Base-by-base conservation (phyloP, 78 protist genomes). In the Planoprotostelium fungivorum region DNA sequence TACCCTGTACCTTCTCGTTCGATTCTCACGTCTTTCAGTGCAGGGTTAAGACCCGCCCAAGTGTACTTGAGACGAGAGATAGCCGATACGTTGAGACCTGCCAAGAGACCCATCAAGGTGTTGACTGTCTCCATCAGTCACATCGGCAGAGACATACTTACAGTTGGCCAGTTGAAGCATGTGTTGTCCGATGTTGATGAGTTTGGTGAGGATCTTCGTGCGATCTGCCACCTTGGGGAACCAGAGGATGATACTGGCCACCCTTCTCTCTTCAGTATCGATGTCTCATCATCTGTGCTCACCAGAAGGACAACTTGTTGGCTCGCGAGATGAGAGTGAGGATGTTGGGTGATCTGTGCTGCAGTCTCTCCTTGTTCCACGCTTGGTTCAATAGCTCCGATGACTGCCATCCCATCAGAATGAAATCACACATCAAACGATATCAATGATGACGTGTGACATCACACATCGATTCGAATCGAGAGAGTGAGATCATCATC, bases 311-410 rank as follows among this genome's bases (percentile, higher is more conserved):
- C 84, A 94, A 87, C 5, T 37, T 35, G 89, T 95, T 95, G 96
- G 93, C 93, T 73, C 96, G 94, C 29, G 83, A 86, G 84, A 91
- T 91, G 89, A 93, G 86, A 28, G 37, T 83, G 25, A 95, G 86
- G 0, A 93, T 92, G 35, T 95, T 95, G 38, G 93, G 95, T 31
- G 97, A 91, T 51, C 94, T 63, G 29, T 89, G 89, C n/a, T 86
- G 85, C 35, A 88, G 28, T 37, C 94, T 93, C 36, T 93, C 34
- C 88, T 93, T 93, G 37, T 93, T 95, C 97, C 97, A 95, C 0
- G 92, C 73, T 51, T 93, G 97, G 31, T 95, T 95, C 29, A 93
- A 83, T 9, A 95, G 89, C 90, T 95, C 97, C 38, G 95, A 91
- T 83, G 95, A 94, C 86, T 95, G 73, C 16, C 16, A 5, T 51